phyloP scores from a whole-genome alignment of 768 basidiomycete genomes.

The Lyophyllum shimeji region DNA sequence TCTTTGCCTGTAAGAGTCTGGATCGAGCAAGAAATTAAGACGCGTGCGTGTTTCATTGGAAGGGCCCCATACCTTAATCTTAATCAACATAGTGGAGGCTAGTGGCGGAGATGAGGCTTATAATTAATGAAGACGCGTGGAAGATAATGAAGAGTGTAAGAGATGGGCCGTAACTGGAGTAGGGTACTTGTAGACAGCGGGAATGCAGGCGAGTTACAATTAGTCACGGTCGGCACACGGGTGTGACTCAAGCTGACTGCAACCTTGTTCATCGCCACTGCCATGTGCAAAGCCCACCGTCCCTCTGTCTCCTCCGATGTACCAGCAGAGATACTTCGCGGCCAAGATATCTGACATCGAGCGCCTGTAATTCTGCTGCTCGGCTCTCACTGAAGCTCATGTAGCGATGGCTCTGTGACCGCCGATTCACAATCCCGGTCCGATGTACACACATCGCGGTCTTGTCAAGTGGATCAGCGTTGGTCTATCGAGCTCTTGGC shows the following conservation, averaged over 20 bases:
- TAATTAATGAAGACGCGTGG: constrained; percentile 7
- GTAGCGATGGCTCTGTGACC: no score
- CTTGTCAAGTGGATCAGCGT: no score
- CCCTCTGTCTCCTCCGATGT: neutral
- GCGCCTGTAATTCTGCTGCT: no score
- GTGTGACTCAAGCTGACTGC: neutral
- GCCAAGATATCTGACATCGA: no score
- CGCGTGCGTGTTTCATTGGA: constrained; percentile 6
- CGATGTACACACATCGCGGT: no score
- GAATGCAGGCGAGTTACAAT: neutral
- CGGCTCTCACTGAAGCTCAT: no score
- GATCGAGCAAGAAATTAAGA: neutral
- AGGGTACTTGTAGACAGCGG: neutral
- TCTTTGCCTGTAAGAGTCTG: constrained; percentile 98
- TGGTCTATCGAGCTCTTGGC: no score
- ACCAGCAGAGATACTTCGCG: no score
- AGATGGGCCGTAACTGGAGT: neutral
- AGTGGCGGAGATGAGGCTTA: neutral
- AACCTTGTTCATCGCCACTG: neutral
- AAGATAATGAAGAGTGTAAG: neutral
- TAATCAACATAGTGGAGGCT: constrained; percentile 66
- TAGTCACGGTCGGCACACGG: neutral
- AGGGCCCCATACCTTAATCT: constrained; percentile 69
- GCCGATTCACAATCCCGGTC: no score
- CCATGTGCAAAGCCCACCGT: neutral